Evolutionary conservation across 1,284 basidiomycete species (phyloP), one percentile per base, ranked within the genome.

Genomic region (Sphagnurus paluster): DNA sequence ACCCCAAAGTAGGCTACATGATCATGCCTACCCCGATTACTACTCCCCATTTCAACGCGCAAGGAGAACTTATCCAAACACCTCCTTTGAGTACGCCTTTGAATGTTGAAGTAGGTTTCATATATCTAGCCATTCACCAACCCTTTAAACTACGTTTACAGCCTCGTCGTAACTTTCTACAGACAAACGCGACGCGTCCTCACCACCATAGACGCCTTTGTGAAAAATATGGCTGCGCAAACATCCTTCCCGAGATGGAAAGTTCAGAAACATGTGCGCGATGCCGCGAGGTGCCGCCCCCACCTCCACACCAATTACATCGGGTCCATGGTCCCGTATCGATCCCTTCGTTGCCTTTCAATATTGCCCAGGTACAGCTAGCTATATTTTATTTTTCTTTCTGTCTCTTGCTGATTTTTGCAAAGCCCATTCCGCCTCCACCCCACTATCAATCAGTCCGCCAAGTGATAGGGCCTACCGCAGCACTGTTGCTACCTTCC

Each of bases 11-110:
- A 35, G 29, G 20, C 29, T 25, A 34, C 20, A 16, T 2, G 28
- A n/a, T 23, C 5, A 30, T 45, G 10, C 37, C 42, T 7, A 20
- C 43, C 13, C 44, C 20, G 16, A 29, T 9, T 7, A 10, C n/a
- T 13, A 25, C 41, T 4, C 47, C 53, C 17, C 53, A 57, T 32
- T 57, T 57, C 17, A 57, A 53, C 32, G 19, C 54, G 19, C 46
- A 40, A 41, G 54, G 54, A n/a, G 49, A 55, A 21, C 46, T 53
- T 17, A 45, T 56, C 11, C 25, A 32, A 13, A 35, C 39, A 14
- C 16, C 29, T n/a, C 25, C 38, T 2, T 3, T 23, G 5, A 25
- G 10, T 23, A n/a, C 36, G 1, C 43, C 26, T 8, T n/a, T n/a
- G n/a, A n/a, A n/a, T n/a, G 16, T 24, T 23, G 16, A 29, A 11